Evolutionary conservation across 768 basidiomycete species (phyloP).

Genomic region (Leccinum disarticulatum): DNA sequence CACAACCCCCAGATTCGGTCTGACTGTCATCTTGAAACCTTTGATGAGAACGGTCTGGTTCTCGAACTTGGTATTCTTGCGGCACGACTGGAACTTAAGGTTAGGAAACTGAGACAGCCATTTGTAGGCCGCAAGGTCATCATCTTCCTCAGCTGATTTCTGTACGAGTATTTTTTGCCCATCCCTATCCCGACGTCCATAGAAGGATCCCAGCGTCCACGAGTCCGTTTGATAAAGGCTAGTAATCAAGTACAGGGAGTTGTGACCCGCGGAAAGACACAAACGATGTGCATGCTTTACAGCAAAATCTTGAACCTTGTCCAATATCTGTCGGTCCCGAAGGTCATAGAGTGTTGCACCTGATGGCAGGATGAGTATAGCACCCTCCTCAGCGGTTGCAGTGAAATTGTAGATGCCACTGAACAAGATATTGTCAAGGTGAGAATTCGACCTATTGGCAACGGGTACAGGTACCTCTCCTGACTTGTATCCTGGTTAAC

Average conservation of each 20-base stretch:
- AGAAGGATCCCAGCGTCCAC: conserved; percentile 2
- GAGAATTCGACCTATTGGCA: too few relatives aligned
- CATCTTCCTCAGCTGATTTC: not conserved
- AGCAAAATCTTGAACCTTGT: not conserved
- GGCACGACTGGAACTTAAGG: not conserved
- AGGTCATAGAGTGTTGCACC: not conserved
- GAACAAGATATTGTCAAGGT: too few relatives aligned
- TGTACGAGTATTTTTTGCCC: not conserved
- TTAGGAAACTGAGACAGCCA: not conserved
- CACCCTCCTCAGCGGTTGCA: not conserved
- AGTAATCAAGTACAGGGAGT: conserved; percentile 7
- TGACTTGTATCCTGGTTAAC: too few relatives aligned
- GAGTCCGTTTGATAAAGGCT: not conserved
- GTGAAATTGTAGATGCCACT: not conserved
- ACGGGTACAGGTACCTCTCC: too few relatives aligned
- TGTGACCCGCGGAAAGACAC: not conserved
- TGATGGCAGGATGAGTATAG: conserved; percentile 7
- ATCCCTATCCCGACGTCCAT: not conserved
- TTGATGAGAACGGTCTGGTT: conserved; percentile 4
- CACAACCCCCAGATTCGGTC: too few relatives aligned
- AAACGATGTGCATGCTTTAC: not conserved
- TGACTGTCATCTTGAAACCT: too few relatives aligned
- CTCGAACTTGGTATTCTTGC: not conserved
- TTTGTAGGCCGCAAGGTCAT: not conserved
- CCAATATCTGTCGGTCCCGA: not conserved